phyloP scores from a whole-genome alignment of 306 rosid species.

The Macrotyloma uniflorum region DNA sequence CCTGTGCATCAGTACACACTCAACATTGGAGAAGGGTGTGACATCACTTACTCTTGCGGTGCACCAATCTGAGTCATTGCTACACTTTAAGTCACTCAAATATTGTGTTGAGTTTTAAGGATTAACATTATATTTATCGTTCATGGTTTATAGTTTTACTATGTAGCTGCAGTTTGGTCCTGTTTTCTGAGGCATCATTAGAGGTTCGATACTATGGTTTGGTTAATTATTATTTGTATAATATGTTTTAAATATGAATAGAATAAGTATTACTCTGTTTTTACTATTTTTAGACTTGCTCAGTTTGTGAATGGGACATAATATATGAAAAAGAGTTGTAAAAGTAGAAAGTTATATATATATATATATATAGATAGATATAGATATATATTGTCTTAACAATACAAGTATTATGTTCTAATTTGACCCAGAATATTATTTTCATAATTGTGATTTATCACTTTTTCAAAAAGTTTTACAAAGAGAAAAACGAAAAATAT shows the following conservation, averaged over 20 bases:
- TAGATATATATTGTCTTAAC: too few species aligned
- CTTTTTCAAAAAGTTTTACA: too few species aligned
- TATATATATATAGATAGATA: too few species aligned
- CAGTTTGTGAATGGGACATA: not conserved
- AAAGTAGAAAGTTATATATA: too few species aligned
- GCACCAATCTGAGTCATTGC: conserved; percentile 23
- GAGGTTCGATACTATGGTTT: not conserved
- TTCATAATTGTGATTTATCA: too few species aligned
- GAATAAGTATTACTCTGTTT: not conserved
- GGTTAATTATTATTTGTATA: not conserved
- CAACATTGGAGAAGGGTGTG: conserved; percentile 33
- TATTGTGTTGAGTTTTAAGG: not conserved
- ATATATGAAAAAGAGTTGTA: too few species aligned
- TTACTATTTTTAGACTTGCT: not conserved
- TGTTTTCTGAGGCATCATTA: not conserved
- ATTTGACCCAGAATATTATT: too few species aligned
- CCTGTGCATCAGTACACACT: conserved; percentile 43
- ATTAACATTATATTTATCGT: not conserved
- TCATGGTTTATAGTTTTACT: not conserved
- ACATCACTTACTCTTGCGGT: conserved; percentile 45
- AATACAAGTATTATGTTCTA: too few species aligned
- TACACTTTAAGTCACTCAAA: not conserved
- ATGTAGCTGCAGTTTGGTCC: not conserved
- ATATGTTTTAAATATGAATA: not conserved
- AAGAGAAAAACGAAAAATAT: too few species aligned